Evolutionary conservation across 164 flowering plant species (phyloP).

Genomic region (Stephania cephalantha): DNA sequence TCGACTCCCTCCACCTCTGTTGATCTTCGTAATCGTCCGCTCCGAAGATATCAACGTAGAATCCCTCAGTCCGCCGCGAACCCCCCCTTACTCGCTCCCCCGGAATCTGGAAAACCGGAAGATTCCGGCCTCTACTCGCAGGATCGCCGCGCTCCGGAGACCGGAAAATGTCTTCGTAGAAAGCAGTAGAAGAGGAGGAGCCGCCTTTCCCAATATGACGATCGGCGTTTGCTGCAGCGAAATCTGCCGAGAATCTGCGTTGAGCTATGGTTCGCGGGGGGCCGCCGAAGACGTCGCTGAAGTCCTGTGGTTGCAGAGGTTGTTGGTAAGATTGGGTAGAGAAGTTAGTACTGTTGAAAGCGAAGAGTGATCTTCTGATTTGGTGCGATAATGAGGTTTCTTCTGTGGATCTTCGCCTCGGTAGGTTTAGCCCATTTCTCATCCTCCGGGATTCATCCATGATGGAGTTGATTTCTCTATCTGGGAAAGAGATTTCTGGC

Average conservation of each 20-base stretch:
- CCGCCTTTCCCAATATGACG: background rate
- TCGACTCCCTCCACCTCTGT: conserved; percentile 2
- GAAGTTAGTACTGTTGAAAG: background rate
- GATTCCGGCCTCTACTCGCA: conserved; percentile 30
- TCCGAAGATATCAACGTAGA: conserved; percentile 60
- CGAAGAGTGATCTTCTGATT: background rate
- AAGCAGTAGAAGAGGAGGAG: background rate
- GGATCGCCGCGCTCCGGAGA: conserved; percentile 24
- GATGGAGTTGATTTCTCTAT: no score
- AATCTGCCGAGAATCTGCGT: conserved; percentile 37
- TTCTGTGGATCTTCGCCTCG: conserved; percentile 40
- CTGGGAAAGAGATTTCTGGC: no score
- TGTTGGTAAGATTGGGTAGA: conserved; percentile 7
- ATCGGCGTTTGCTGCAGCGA: conserved; percentile 4
- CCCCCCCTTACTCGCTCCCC: background rate
- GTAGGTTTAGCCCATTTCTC: conserved; percentile 38
- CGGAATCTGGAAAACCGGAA: conserved; percentile 59
- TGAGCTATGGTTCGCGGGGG: conserved; percentile 61
- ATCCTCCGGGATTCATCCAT: conserved; percentile 77
- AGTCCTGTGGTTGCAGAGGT: conserved; percentile 39
- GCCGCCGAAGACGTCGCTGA: conserved; percentile 87
- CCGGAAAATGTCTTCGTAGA: conserved; percentile 60
- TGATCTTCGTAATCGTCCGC: conserved; percentile 33
- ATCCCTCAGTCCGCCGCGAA: conserved; percentile 21
- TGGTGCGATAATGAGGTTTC: conserved; percentile 15